These are phyloP conservation scores for Anaeromyces robustus DNA, from an alignment of 192 early-diverging fungal species.

Conservation along the genomic window DNA sequence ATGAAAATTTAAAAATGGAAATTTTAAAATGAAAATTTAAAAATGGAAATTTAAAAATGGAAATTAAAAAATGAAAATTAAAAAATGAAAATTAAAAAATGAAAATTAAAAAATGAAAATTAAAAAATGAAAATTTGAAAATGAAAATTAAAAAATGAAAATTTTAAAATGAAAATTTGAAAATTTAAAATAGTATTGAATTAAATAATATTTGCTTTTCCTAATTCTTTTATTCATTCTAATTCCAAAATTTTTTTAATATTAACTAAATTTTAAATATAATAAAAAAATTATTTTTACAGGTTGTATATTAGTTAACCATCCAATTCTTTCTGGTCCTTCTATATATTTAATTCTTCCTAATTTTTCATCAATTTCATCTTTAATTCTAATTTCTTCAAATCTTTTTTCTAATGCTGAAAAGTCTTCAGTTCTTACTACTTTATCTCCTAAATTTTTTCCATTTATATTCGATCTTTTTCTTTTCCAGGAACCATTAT, in stretches of 20 bases:
- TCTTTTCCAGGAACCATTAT: not conserved
- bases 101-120: no score
- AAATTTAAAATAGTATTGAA: no score
- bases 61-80: no score
- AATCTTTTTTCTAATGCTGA: not conserved
- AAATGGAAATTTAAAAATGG: no score
- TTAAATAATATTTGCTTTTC: no score
- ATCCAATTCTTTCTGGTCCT: constrained; percentile 37
- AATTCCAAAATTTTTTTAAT: not conserved
- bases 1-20: no score
- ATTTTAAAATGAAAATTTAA: no score
- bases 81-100: no score
- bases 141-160: no score
- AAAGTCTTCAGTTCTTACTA: not conserved
- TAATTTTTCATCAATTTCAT: not conserved
- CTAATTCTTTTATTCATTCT: not conserved
- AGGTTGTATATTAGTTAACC: constrained; percentile 91
- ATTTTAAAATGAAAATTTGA: no score
- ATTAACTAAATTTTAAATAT: not conserved
- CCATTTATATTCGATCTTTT: not conserved
- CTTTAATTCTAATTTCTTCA: not conserved
- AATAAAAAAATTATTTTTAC: constrained; percentile 24
- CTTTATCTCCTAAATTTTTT: not conserved
- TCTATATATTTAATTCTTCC: not conserved
- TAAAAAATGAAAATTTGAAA: no score